A percentile compares a stretch with the other conserved stretches of the same genome.
These are phyloP conservation scores for Ceratopteris richardii DNA, from an alignment of 75 land plant species.

Conservation along the genomic window DNA sequence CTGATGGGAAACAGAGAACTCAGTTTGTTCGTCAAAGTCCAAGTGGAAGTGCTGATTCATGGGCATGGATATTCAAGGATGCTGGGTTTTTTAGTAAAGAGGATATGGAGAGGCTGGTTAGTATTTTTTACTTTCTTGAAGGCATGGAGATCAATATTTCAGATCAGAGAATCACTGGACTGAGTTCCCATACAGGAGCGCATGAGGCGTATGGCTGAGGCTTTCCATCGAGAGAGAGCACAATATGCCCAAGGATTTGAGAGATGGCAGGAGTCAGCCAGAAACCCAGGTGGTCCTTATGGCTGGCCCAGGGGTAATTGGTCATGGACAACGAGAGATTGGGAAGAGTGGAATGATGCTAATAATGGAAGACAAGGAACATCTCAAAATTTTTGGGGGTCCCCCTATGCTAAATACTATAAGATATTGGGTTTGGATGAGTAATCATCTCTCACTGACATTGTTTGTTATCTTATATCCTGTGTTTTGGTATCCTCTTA, in stretches of 20 bases:
- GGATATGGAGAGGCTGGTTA: neutral
- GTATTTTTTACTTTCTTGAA: neutral
- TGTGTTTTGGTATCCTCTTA: too few relatives aligned
- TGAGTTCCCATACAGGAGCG: neutral
- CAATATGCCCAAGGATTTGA: neutral
- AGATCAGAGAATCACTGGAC: neutral
- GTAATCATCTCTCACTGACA: too few relatives aligned
- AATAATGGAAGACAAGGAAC: neutral
- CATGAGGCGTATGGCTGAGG: slow-evolving; percentile 4
- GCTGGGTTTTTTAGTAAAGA: neutral
- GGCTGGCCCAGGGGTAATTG: neutral
- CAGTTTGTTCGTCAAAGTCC: neutral
- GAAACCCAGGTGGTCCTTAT: neutral
- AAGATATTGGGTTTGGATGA: neutral
- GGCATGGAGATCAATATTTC: neutral
- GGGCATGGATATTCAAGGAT: neutral
- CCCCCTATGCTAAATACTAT: slow-evolving; percentile 1
- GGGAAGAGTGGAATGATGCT: neutral
- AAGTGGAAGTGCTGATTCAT: neutral
- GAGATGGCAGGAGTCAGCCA: neutral
- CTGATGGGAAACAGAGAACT: neutral
- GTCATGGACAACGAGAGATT: neutral
- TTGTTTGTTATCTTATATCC: too few relatives aligned
- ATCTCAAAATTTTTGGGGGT: neutral
- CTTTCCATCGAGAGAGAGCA: slow-evolving; percentile 2